Percentiles rank a stretch among this genome's conserved stretches.
These are phyloP conservation scores for Cladosporium oxysporum DNA, from an alignment of 2,329 filamentous ascomycete genomes.

Conservation along the genomic window DNA sequence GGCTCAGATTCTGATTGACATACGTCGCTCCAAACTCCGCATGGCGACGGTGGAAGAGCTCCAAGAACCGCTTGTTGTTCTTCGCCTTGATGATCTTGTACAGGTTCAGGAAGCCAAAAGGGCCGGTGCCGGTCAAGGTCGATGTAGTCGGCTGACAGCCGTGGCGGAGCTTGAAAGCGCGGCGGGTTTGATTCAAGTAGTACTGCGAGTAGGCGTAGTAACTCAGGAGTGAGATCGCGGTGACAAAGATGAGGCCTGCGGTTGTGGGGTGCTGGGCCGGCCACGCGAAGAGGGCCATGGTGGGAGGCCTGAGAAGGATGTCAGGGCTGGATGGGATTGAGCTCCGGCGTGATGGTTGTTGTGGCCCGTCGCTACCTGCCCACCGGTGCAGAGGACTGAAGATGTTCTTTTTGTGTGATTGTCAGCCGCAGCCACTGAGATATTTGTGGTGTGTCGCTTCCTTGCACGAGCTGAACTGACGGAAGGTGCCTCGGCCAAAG, in stretches of 20 bases:
- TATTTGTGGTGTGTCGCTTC: background rate
- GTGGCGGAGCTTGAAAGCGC: constrained; percentile 12
- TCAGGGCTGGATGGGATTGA: background rate
- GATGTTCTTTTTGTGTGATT: background rate
- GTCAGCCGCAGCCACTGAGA: background rate
- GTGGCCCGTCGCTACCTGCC: background rate
- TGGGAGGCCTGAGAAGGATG: background rate
- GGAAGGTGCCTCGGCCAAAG: background rate
- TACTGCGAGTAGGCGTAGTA: constrained; percentile 11
- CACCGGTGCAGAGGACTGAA: background rate
- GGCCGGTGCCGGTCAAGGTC: background rate
- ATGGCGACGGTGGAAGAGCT: constrained; percentile 2
- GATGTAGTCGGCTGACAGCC: constrained; percentile 7
- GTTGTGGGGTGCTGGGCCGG: background rate
- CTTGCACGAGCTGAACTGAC: background rate
- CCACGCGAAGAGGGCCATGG: constrained; percentile 2
- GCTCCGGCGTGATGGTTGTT: background rate
- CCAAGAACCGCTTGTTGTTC: constrained; percentile 2
- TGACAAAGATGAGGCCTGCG: constrained; percentile 2
- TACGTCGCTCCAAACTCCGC: constrained; percentile 4
- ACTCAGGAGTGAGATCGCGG: background rate
- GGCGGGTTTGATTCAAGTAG: background rate
- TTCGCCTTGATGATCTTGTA: constrained; percentile 10
- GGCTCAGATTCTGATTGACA: background rate
- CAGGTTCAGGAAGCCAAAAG: background rate